Percentiles rank a stretch among this genome's conserved stretches.
These are phyloP conservation scores for Zygosaccharomyces sapae DNA, from an alignment of 1,139 yeast species.

Conservation along the genomic window DNA sequence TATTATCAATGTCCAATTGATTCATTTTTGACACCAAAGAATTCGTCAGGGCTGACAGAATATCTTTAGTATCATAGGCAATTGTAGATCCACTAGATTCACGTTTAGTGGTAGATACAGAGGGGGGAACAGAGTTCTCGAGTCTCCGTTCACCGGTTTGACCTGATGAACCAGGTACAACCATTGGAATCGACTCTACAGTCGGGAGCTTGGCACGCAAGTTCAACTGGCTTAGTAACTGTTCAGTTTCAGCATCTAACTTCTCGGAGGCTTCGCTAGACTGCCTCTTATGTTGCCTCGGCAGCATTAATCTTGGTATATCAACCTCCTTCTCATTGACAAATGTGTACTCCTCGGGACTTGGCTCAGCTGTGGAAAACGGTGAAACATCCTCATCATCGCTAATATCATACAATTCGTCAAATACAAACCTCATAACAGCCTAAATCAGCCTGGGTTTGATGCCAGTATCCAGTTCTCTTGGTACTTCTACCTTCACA, in stretches of 20 bases:
- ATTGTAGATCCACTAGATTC: too few species aligned
- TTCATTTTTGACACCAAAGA: constrained; percentile 11
- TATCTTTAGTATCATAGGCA: constrained; percentile 5
- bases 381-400: constrained; percentile 15
- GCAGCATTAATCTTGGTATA: constrained; percentile 20
- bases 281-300: constrained; percentile 10
- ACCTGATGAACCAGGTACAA: not conserved
- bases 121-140: too few species aligned
- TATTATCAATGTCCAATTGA: constrained; percentile 14
- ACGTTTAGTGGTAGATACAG: too few species aligned
- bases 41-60: constrained; percentile 10
- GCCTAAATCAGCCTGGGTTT: not conserved
- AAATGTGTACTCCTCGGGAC: constrained; percentile 17
- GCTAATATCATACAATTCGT: constrained; percentile 15
- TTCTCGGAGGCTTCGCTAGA: constrained; percentile 2
- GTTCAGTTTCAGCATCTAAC: constrained; percentile 17
- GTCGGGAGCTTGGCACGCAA: constrained; percentile 15
- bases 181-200: constrained; percentile 1
- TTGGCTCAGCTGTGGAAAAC: constrained; percentile 13
- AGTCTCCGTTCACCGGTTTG: not conserved
- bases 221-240: constrained; percentile 13
- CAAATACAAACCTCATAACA: constrained; percentile 22
- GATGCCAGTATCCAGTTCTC: not conserved
- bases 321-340: constrained; percentile 21
- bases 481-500: not conserved